These are phyloP conservation scores for Ochromonas danica DNA, from an alignment of 108 stramenopile genomes.

Conservation along the genomic window DNA sequence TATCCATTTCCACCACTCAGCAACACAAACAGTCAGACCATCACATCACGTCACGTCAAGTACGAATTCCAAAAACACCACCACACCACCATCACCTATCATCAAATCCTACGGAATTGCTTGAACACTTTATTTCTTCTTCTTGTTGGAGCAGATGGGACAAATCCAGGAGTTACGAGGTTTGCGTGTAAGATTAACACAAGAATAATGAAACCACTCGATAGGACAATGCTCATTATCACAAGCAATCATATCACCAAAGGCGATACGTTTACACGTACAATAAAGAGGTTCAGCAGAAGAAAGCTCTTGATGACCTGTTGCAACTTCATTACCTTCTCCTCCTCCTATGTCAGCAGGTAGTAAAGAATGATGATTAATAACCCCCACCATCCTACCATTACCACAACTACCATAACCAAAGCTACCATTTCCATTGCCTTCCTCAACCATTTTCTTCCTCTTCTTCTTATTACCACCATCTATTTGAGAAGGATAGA, in stretches of 20 bases:
- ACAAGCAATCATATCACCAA: constrained; percentile 46
- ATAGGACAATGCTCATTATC: constrained; percentile 44
- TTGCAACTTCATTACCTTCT: neutral
- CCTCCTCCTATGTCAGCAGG: no score
- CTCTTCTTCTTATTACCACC: neutral
- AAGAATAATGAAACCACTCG: constrained; percentile 37
- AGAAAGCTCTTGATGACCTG: neutral
- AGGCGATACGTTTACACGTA: constrained; percentile 34
- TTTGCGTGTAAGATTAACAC: neutral
- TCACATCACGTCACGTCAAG: no score
- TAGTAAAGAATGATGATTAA: neutral
- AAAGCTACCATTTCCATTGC: neutral
- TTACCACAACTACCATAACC: no score
- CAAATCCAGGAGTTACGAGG: constrained; percentile 11
- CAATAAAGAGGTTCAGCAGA: constrained; percentile 32
- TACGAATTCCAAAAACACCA: no score
- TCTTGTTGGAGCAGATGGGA: neutral
- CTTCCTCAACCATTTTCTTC: neutral
- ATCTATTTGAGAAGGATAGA: no score
- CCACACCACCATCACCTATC: no score
- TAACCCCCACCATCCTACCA: no score
- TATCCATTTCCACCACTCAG: no score
- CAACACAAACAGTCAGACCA: no score
- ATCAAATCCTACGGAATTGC: no score
- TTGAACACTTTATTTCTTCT: neutral